Evolutionary conservation across 208 protist genomes (phyloP), one percentile per base, ranked within the genome.

Genomic region (Trypanosoma melophagium): DNA sequence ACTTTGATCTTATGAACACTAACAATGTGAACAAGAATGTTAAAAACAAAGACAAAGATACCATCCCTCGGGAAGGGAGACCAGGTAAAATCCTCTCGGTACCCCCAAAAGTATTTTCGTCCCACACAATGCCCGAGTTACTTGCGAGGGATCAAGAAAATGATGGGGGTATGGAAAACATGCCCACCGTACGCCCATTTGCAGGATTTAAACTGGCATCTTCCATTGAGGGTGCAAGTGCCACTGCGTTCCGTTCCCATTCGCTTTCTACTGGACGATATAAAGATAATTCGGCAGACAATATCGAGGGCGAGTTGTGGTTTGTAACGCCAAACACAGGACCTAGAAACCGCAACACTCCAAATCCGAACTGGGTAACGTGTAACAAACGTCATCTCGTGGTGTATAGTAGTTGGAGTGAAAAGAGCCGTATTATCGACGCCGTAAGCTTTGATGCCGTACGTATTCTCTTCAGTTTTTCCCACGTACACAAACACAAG

Each of bases 291-390:
- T 56, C 71, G 24, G 45, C 70, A 16, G 74, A 81, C 40, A 28
- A 67, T 13, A 81, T 87, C 42, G 75, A 87, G 59, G 82, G 82
- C 0, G 68, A 84, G 63, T 70, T 87, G 55, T 87, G 82, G 79
- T 80, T 77, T 56, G 54, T 87, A 16, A 84, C 71, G 40, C 17
- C 51, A 31, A 76, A 73, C 57, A 73, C 44, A 19, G 76, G 74
- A 7, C 78, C 75, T 19, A 72, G 76, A 10, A 80, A 80, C 60
- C 47, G 55, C 17, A 66, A 25, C 24, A 13, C 47, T 17, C 22
- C 50, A 16, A 22, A 22, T 3, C 45, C 68, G 21, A 76, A 89
- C 35, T 89, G 79, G 77, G 80, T 89, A 0, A 74, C 81, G 22
- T 89, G 80, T 59, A 73, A 83, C 52, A 69, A 81, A 42, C 58